Evolutionary conservation across 495 filamentous ascomycete genomes (phyloP), one percentile per base, ranked within the genome.

Genomic region (Schizothecium vesticola): DNA sequence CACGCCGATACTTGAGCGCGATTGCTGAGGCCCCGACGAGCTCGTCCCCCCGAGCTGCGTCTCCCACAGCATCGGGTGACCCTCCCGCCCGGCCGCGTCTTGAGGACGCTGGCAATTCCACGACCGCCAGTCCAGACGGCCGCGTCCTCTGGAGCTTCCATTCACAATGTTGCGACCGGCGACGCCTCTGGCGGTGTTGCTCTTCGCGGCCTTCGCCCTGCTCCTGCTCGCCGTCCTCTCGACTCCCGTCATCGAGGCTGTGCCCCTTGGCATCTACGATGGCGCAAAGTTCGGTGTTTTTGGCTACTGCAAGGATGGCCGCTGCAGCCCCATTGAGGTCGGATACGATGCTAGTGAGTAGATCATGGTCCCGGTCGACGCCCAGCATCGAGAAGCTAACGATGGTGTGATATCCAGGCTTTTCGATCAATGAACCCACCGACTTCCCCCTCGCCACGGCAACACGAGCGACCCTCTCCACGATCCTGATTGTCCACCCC

Each of bases 401-500:
- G 21, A 55, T 66, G 63, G 58, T 19, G 10, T 51, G 25, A 13
- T 51, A 23, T 29, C 7, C n/a, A 28, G 72, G 69, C 63, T 70
- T 70, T 76, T 31, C 51, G 4, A 13, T 66, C 55, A 61, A 75
- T 16, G 78, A 81, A 33, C 72, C 77, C 56, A 61, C 71, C 22
- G 81, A 88, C 69, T 97, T 97, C 81, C 87, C 91, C 67, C 86
- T 99, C 13, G 89, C 92, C 12, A 82, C 86, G 1, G 76, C 77
- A 31, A 89, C 93, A 22, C 91, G 96, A 61, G 87, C 88, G 69
- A 93, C 91, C 36, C 87, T 99, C n/a, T 94, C 95, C 16, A 85
- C 91, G 22, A 93, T 99, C 64, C 86, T 99, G 66, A 90, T 99
- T 67, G 88, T 99, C 22, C 94, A 99, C 76, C 94, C 94, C 1